These are phyloP conservation scores for Selaginella tamariscina DNA, from an alignment of 75 land plant species.

Conservation along the genomic window DNA sequence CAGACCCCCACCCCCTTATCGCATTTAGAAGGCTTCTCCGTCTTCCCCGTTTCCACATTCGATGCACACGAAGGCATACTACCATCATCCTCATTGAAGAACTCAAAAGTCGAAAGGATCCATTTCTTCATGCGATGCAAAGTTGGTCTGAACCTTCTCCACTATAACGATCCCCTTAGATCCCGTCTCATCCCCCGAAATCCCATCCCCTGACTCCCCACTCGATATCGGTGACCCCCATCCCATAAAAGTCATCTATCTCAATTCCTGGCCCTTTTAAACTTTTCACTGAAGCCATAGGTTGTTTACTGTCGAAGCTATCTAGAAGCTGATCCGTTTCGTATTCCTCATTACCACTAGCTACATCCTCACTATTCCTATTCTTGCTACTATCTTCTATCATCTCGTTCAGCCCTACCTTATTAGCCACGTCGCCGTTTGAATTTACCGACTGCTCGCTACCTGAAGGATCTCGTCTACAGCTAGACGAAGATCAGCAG, in stretches of 20 bases:
- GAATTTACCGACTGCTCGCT: no score
- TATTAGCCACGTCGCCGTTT: no score
- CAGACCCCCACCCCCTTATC: no score
- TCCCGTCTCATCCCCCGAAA: neutral
- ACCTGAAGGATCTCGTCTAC: constrained; percentile 70
- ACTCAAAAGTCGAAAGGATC: neutral
- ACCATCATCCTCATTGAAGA: neutral
- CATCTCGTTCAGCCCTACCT: no score
- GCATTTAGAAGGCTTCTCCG: neutral
- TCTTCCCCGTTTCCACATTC: neutral
- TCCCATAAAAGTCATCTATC: neutral
- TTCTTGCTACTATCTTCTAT: neutral
- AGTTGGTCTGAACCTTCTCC: neutral
- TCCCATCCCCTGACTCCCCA: neutral
- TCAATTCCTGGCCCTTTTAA: neutral
- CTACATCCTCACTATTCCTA: neutral
- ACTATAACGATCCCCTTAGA: neutral
- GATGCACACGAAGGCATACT: neutral
- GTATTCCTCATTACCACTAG: neutral
- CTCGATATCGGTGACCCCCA: no score
- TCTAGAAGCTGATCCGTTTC: neutral
- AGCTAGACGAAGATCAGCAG: constrained; percentile 43
- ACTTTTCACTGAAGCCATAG: neutral
- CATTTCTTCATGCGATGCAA: neutral
- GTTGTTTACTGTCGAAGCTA: no score